Evolutionary conservation across 306 rosid species (phyloP).

Genomic region (Comarum palustre): DNA sequence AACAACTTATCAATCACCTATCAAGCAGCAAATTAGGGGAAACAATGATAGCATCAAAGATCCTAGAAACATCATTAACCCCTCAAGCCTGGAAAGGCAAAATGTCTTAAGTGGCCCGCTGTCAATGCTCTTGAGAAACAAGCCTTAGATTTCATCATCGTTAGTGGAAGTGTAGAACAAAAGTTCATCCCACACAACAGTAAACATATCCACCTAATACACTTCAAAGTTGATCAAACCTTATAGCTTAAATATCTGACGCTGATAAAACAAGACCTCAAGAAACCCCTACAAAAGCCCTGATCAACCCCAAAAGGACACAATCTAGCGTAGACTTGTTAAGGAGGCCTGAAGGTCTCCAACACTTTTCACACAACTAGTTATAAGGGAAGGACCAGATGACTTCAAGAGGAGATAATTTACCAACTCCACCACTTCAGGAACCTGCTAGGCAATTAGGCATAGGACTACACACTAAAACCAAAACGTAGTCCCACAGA

Average conservation of each 20-base stretch:
- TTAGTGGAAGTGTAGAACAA: background rate
- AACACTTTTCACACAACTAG: background rate
- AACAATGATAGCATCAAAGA: background rate
- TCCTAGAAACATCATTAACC: background rate
- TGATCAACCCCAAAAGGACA: too few relatives aligned
- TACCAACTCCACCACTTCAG: too few relatives aligned
- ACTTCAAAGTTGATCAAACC: conserved; percentile 35
- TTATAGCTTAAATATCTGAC: conserved; percentile 70
- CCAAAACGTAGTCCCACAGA: too few relatives aligned
- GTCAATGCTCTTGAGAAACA: background rate
- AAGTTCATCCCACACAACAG: background rate
- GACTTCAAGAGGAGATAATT: too few relatives aligned
- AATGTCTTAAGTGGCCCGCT: background rate
- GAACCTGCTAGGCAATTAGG: too few relatives aligned
- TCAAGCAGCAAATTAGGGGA: too few relatives aligned
- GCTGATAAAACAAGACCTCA: conserved; percentile 71
- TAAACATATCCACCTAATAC: background rate
- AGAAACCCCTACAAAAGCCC: conserved; percentile 70
- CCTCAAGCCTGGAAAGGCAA: background rate
- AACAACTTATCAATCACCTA: too few relatives aligned
- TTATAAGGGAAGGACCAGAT: background rate
- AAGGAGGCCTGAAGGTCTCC: background rate
- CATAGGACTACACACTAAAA: too few relatives aligned
- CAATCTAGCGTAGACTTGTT: too few relatives aligned
- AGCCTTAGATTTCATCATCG: background rate